Evolutionary conservation across 805 yeast species (phyloP).

Genomic region (Saturnispora sanitii): DNA sequence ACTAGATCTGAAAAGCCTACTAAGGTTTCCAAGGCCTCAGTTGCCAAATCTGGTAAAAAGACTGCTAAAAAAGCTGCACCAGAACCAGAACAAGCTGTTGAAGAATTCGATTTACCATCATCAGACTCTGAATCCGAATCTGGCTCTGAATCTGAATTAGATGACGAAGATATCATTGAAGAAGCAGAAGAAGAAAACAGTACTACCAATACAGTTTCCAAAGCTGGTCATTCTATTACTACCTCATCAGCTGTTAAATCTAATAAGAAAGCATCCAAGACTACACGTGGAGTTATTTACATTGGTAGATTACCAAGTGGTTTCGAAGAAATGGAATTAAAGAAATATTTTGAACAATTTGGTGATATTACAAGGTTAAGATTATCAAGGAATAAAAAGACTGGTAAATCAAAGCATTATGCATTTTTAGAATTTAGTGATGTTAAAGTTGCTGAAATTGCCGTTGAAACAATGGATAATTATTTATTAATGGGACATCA

Average conservation of each 20-base stretch:
- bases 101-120: constrained; percentile 14
- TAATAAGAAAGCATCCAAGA: constrained; percentile 12
- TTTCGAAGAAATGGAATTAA: constrained; percentile 73
- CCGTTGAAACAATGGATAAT: constrained; percentile 93
- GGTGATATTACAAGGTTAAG: constrained; percentile 75
- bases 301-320: constrained; percentile 91
- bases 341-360: constrained; percentile 79
- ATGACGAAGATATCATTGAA: constrained; percentile 13
- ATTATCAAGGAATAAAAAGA: constrained; percentile 78
- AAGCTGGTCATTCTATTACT: constrained; percentile 1
- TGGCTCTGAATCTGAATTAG: constrained; percentile 4
- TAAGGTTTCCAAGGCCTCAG: not conserved
- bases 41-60: constrained; percentile 2
- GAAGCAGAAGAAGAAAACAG: constrained; percentile 12
- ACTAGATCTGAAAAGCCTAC: not conserved
- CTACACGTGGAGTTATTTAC: constrained; percentile 61
- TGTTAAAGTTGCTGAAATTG: constrained; percentile 70
- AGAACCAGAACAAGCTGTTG: constrained; percentile 13
- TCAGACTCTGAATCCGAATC: constrained; percentile 11
- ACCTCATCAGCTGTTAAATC: not conserved
- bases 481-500: constrained; percentile 83
- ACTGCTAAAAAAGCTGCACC: constrained; percentile 2
- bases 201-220: constrained; percentile 4
- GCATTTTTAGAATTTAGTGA: constrained; percentile 80
- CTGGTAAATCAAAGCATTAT: constrained; percentile 86